Evolutionary conservation across 257 asterid genomes (phyloP), one percentile per base, ranked within the genome.

Genomic region (Euphrasia confusa): DNA sequence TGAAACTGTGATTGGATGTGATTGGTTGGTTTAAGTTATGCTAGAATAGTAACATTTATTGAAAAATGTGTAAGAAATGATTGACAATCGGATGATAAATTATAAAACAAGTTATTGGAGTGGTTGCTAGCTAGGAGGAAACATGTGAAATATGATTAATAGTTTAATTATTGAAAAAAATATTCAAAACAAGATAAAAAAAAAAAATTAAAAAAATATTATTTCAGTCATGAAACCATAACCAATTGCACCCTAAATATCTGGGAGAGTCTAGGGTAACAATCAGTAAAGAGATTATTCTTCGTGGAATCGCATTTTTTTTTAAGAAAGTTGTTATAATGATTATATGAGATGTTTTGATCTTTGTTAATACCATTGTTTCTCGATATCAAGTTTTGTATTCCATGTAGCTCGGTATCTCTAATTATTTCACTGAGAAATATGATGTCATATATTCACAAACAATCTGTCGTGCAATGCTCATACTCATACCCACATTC

Each of bases 381-480:
- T 59, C 61, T 50, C 12, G 42, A 44, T 53, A 60, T 60, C 5
- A 7, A 62, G 37, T 28, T 64, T 47, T 17, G 14, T 45, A 52
- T 30, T 53, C 40, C 35, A 35, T 60, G 54, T 49, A 54, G 60
- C 64, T 50, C 18, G 18, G 24, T 54, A 54, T 35, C 32, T 63
- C 59, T 77, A 37, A 48, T 63, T 58, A 47, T 55, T 26, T 13
- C 59, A 53, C 57, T 42, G 11, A 9, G 32, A 26, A 71, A 74
- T 21, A 47, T 64, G 61, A 56, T 37, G 68, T n/a, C 39, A 63
- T 63, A 7, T 54, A 18, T 37, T 63, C 66, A 39, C 45, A 5
- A 48, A 42, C 28, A 21, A 24, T 65, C 13, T 75, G 60, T 54
- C 40, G 55, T 28, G 49, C 69, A 37, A 21, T 60, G 63, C 58